These are phyloP conservation scores for Trypanosoma melophagium DNA, from an alignment of 208 protist genomes.

Conservation along the genomic window DNA sequence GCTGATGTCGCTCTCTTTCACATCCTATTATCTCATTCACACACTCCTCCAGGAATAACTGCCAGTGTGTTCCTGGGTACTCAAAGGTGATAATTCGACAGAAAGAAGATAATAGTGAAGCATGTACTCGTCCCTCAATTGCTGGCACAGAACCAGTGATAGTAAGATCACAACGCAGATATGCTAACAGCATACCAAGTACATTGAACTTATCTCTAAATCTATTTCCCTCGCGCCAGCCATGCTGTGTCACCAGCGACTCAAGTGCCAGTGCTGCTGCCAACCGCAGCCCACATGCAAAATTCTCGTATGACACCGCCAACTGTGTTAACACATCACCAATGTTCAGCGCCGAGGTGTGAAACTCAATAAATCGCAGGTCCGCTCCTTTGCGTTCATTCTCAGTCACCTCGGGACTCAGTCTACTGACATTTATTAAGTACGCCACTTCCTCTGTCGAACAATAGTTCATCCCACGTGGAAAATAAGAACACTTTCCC, in stretches of 20 bases:
- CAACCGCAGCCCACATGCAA: conserved; percentile 33
- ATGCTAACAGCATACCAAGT: conserved; percentile 25
- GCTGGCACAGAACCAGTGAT: background rate
- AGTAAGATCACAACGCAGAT: conserved; percentile 4
- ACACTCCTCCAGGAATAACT: conserved; percentile 31
- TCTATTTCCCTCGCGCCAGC: conserved; percentile 38
- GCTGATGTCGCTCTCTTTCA: background rate
- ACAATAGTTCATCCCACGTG: conserved; percentile 43
- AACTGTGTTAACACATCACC: conserved; percentile 53
- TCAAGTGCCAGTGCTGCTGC: conserved; percentile 49
- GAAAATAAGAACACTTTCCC: too few relatives aligned
- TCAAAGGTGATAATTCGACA: conserved; percentile 42
- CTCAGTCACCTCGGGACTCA: conserved; percentile 31
- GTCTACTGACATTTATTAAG: conserved; percentile 33
- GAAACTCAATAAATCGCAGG: conserved; percentile 38
- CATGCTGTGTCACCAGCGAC: conserved; percentile 34
- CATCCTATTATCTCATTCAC: conserved; percentile 7
- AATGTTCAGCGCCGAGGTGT: conserved; percentile 42
- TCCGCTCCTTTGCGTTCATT: conserved; percentile 35
- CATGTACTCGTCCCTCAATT: conserved; percentile 18
- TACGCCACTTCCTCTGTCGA: conserved; percentile 33
- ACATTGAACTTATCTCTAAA: conserved; percentile 47
- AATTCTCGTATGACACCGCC: conserved; percentile 13
- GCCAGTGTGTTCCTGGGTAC: conserved; percentile 40
- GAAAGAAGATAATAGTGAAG: conserved; percentile 31